Evolutionary conservation across 208 protist species (phyloP).

Genomic region (Trypanosoma mega): DNA sequence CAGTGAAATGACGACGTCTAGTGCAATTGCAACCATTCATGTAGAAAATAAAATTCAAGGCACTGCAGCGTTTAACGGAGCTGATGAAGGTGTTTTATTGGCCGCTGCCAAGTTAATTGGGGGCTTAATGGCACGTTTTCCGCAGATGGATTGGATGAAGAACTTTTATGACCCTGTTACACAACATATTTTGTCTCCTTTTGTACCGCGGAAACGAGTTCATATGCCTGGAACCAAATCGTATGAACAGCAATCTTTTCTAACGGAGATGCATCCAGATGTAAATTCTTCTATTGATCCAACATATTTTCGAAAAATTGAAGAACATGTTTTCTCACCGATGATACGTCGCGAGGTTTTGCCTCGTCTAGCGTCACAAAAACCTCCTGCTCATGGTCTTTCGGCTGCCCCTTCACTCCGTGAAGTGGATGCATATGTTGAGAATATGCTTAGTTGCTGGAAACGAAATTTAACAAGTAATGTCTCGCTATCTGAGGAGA

Average conservation of each 20-base stretch:
- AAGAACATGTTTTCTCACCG: slow-evolving; percentile 33
- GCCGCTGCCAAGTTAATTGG: slow-evolving; percentile 62
- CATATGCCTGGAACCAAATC: slow-evolving; percentile 9
- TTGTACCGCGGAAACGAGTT: slow-evolving; percentile 39
- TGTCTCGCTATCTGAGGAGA: slow-evolving; percentile 53
- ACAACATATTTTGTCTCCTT: slow-evolving; percentile 83
- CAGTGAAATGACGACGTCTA: slow-evolving; percentile 11
- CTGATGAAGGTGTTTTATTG: slow-evolving; percentile 66
- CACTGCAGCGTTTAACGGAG: slow-evolving; percentile 45
- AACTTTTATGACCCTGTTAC: slow-evolving; percentile 84
- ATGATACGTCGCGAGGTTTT: slow-evolving; percentile 57
- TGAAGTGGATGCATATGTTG: slow-evolving; percentile 74
- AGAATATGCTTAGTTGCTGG: slow-evolving; percentile 87
- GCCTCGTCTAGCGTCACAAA: slow-evolving; percentile 32
- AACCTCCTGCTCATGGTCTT: slow-evolving; percentile 39
- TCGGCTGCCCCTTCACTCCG: slow-evolving; percentile 56
- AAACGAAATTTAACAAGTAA: slow-evolving; percentile 57
- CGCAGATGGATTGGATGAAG: slow-evolving; percentile 70
- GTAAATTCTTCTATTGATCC: slow-evolving; percentile 3
- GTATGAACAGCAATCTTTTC: background rate
- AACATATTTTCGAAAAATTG: slow-evolving; percentile 26
- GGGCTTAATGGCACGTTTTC: slow-evolving; percentile 72
- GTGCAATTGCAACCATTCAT: slow-evolving; percentile 63
- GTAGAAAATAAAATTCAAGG: slow-evolving; percentile 65
- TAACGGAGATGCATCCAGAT: slow-evolving; percentile 10